These are phyloP conservation scores for Candida anglica DNA, from an alignment of 805 yeast species.

Conservation along the genomic window DNA sequence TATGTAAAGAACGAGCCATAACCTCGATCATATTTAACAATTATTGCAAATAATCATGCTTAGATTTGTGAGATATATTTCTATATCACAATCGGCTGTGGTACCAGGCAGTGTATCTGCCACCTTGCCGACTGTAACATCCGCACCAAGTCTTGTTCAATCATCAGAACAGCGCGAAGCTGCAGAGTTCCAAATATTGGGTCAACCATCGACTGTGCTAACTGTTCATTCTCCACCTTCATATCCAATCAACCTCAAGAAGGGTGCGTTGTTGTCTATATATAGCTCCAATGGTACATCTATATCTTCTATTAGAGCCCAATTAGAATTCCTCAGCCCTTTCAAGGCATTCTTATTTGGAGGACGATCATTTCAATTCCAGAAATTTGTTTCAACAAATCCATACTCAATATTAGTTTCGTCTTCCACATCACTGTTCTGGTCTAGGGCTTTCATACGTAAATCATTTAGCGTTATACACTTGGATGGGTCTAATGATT, in stretches of 20 bases:
- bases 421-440: constrained; percentile 16
- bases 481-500: constrained; percentile 58
- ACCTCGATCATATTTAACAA: no score
- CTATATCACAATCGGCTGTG: constrained; percentile 1
- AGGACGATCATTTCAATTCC: constrained; percentile 41
- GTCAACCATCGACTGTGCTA: constrained; percentile 46
- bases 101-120: not conserved
- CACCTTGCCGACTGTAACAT: not conserved
- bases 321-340: constrained; percentile 31
- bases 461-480: constrained; percentile 42
- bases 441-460: constrained; percentile 13
- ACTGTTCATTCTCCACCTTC: constrained; percentile 57
- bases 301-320: constrained; percentile 15
- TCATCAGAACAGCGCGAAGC: no score
- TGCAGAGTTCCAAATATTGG: constrained; percentile 41
- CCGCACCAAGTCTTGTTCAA: constrained; percentile 15
- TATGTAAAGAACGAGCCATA: no score
- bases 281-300: constrained; percentile 22
- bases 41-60: no score
- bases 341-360: constrained; percentile 43
- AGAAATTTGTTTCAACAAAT: constrained; percentile 44
- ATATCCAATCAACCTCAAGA: constrained; percentile 46
- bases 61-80: constrained; percentile 1
- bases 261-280: constrained; percentile 48
- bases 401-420: constrained; percentile 44